A percentile compares a stretch with the other conserved stretches of the same genome.
Conservation (phyloP, 2,329 filamentous ascomycete genomes). For the Hypoxylon sp. region DNA sequence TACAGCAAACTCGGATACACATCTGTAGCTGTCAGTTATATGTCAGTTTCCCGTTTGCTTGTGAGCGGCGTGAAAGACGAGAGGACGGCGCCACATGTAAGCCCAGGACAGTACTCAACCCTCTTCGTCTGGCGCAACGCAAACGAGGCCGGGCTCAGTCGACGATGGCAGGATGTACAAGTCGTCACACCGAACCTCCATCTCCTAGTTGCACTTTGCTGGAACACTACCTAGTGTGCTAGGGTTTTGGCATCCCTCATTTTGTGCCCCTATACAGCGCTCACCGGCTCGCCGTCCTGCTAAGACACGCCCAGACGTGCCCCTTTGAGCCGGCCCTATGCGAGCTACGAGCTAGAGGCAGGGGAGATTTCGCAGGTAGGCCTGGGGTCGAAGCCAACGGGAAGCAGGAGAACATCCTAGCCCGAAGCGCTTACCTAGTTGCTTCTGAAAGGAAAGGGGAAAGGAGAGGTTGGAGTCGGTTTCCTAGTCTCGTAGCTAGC, state of each 20-base stretch:
- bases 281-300: neutral
- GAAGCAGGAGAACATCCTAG: slow-evolving; percentile 3
- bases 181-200: slow-evolving; percentile 23
- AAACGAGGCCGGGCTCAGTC: slow-evolving; percentile 23
- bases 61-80: slow-evolving; percentile 5
- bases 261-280: slow-evolving; percentile 2
- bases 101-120: slow-evolving; percentile 1
- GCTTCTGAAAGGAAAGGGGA: no score
- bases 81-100: neutral
- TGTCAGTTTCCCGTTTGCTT: slow-evolving; percentile 23
- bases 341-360: slow-evolving; percentile 18
- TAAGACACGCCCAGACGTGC: slow-evolving; percentile 8
- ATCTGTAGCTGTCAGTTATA: neutral
- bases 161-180: slow-evolving; percentile 1
- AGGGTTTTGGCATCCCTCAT: slow-evolving; percentile 8
- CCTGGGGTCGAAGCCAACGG: slow-evolving; percentile 15
- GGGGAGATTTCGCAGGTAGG: slow-evolving; percentile 6
- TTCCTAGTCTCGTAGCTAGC: slow-evolving; percentile 4
- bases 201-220: slow-evolving; percentile 14
- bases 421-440: neutral
- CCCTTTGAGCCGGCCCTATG: slow-evolving; percentile 14
- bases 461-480: neutral
- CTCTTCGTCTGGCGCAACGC: slow-evolving; percentile 16
- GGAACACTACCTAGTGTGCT: slow-evolving; percentile 13
- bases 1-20: slow-evolving; percentile 20